Conservation (phyloP, 352 stramenopile genomes). For the Phytophthora citrophthora region DNA sequence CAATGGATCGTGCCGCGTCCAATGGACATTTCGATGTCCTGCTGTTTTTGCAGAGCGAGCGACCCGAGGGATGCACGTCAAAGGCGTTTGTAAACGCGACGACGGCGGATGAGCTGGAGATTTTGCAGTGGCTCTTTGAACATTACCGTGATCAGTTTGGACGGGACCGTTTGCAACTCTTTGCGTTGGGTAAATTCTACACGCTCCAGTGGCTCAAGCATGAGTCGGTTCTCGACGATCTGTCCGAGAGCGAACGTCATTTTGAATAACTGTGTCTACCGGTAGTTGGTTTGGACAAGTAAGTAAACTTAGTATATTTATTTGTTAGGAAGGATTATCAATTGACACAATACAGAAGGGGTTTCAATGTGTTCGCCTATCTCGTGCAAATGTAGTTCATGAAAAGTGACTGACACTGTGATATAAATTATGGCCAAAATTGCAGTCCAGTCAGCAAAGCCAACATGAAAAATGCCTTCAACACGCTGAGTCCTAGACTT, state of each 20-base stretch:
- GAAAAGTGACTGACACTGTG: too few species aligned
- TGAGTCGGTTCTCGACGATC: conserved; percentile 27
- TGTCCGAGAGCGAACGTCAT: conserved; percentile 33
- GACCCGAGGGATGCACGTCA: conserved; percentile 28
- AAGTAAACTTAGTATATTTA: conserved; percentile 33
- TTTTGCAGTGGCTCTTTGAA: conserved; percentile 48
- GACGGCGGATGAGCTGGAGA: conserved; percentile 36
- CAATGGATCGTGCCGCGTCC: conserved; percentile 41
- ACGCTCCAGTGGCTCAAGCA: conserved; percentile 47
- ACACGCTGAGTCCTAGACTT: conserved; percentile 4
- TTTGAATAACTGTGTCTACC: conserved; percentile 30
- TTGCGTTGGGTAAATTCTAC: conserved; percentile 46
- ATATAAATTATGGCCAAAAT: not conserved
- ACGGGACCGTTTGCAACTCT: conserved; percentile 41
- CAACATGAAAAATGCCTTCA: conserved; percentile 2
- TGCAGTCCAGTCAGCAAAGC: not conserved
- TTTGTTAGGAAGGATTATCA: conserved; percentile 34
- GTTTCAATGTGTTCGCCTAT: not conserved
- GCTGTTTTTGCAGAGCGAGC: conserved; percentile 37
- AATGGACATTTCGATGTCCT: conserved; percentile 51
- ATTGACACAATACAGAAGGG: conserved; percentile 30
- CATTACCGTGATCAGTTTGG: conserved; percentile 35
- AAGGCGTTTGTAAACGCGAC: conserved; percentile 51
- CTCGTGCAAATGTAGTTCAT: not conserved
- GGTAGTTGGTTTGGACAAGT: conserved; percentile 21